phyloP scores from a whole-genome alignment of 1,284 basidiomycete genomes.

The Trichosporon sp. region DNA sequence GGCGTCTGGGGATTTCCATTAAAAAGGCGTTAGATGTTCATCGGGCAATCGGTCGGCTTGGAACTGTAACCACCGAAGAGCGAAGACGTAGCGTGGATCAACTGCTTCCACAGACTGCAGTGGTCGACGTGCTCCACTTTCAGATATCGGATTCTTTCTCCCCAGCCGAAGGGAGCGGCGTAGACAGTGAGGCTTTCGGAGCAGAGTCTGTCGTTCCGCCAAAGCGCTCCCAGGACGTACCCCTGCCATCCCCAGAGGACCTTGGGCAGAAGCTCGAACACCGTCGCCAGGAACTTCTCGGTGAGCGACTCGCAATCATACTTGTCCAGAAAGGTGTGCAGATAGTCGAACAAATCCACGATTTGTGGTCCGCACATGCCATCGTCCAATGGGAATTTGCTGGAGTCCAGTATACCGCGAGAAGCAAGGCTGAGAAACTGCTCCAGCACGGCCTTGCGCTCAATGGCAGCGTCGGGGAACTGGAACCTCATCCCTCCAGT shows the following conservation, averaged over 20 bases:
- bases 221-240: neutral
- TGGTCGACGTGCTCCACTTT: neutral
- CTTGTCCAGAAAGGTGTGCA: neutral
- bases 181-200: neutral
- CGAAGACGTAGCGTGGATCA: neutral
- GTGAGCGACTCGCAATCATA: neutral
- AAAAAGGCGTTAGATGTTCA: too few relatives aligned
- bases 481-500: neutral
- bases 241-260: neutral
- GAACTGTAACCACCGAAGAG: neutral
- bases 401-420: neutral
- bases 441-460: neutral
- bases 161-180: neutral
- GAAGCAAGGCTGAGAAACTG: neutral
- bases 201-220: neutral
- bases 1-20: too few relatives aligned
- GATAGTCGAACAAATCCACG: neutral
- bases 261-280: neutral
- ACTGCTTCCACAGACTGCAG: neutral
- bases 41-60: too few relatives aligned
- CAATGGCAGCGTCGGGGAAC: neutral
- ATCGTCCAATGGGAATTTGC: neutral
- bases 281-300: neutral
- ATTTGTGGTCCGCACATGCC: neutral
- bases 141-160: neutral